Conservation (phyloP, 345 rosid species). For the Laguncularia racemosa region DNA sequence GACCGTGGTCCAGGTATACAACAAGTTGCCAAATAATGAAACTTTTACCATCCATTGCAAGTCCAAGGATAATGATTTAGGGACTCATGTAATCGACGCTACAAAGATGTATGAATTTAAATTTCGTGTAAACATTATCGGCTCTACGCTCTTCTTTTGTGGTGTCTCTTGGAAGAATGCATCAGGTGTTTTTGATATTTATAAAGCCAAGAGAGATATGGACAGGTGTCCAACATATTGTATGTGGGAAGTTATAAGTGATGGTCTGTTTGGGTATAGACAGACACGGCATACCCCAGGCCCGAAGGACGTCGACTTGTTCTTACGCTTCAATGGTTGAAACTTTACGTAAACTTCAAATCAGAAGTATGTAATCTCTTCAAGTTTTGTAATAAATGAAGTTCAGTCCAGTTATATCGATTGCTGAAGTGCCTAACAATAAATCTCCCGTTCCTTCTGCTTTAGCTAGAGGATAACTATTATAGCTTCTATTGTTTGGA, state of each 20-base stretch:
- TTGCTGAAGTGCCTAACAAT: no score
- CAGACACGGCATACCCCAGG: neutral
- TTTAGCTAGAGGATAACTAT: no score
- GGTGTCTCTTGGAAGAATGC: neutral
- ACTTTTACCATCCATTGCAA: constrained; percentile 5
- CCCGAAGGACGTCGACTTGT: no score
- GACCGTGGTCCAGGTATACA: neutral
- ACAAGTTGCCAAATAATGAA: neutral
- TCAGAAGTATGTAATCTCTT: no score
- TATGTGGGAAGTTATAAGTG: neutral
- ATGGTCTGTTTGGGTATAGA: neutral
- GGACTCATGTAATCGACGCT: neutral
- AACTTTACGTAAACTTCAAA: no score
- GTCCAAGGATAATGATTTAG: constrained; percentile 4
- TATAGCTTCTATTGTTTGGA: no score
- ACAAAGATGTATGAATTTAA: neutral
- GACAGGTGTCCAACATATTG: constrained; percentile 6
- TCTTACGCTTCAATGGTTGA: no score
- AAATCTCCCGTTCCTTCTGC: no score
- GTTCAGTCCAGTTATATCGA: no score
- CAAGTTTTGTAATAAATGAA: no score
- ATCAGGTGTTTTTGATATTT: neutral
- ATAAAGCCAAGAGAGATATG: constrained; percentile 2
- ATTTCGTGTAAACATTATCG: constrained; percentile 5
- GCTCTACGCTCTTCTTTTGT: constrained; percentile 4